Conservation (phyloP, 192 early-diverging fungal genomes). For the Coemansia sp. region DNA sequence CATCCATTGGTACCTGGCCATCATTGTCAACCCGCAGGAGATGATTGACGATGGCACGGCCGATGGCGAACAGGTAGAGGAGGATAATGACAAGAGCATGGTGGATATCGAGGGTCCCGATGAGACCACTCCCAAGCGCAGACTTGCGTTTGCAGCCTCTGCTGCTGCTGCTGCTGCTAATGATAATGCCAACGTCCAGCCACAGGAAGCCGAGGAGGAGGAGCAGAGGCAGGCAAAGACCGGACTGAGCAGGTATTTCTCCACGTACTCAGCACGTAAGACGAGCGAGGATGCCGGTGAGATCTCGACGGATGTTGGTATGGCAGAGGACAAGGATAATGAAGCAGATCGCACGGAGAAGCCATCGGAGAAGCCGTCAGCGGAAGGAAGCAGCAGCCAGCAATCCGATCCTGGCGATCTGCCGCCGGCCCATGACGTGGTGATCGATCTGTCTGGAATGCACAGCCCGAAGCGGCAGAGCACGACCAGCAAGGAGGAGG, state of each 20-base stretch:
- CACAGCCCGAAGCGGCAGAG: neutral
- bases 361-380: neutral
- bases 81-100: neutral
- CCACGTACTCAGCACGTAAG: neutral
- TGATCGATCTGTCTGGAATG: slow-evolving; percentile 16
- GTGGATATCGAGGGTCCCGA: neutral
- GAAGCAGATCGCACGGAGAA: neutral
- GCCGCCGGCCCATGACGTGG: slow-evolving; percentile 4
- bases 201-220: neutral
- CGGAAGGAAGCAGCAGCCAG: neutral
- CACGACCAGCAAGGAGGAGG: neutral
- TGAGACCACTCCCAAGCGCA: neutral
- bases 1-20: slow-evolving; percentile 87
- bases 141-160: neutral
- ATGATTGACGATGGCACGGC: slow-evolving; percentile 15
- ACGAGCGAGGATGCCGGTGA: neutral
- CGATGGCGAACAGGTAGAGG: neutral
- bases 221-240: neutral
- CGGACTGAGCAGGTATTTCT: neutral
- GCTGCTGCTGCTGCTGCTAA: neutral
- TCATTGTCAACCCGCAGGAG: slow-evolving; percentile 71
- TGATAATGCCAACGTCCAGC: neutral
- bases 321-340: neutral
- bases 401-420: neutral
- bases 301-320: neutral